Conservation (phyloP, 2,329 filamentous ascomycete genomes). For the Chrysoporthe austroafricana region DNA sequence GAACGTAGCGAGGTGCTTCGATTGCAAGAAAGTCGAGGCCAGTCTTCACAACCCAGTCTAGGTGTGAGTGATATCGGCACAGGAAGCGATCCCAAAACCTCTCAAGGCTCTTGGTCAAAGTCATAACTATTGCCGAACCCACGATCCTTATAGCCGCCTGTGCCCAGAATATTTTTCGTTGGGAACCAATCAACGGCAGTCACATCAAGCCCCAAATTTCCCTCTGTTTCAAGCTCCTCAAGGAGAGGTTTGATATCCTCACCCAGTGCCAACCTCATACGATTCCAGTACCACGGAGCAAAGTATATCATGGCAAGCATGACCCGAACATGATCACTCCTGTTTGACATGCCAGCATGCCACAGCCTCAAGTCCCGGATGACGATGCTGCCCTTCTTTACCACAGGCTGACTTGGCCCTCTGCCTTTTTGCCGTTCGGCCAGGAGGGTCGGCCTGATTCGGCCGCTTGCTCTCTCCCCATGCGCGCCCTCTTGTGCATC, state of each 20-base stretch:
- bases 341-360: constrained; percentile 67
- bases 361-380: constrained; percentile 64
- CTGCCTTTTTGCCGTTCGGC: constrained; percentile 41
- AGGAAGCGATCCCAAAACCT: not conserved
- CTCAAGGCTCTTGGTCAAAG: constrained; percentile 52
- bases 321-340: constrained; percentile 51
- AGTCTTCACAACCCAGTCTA: not conserved
- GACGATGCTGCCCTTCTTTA: constrained; percentile 59
- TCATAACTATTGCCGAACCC: constrained; percentile 66
- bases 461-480: constrained; percentile 56
- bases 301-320: constrained; percentile 67
- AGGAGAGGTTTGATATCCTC: constrained; percentile 53
- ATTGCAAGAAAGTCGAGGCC: not conserved
- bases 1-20: not conserved
- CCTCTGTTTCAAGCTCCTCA: constrained; percentile 33
- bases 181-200: constrained; percentile 50
- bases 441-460: constrained; percentile 49
- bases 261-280: constrained; percentile 58
- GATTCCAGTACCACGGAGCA: constrained; percentile 60
- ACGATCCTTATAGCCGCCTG: constrained; percentile 54
- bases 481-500: constrained; percentile 52
- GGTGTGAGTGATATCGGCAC: not conserved
- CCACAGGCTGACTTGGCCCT: constrained; percentile 53
- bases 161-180: constrained; percentile 43
- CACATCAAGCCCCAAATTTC: constrained; percentile 46